Percentiles rank a stretch among this genome's conserved stretches.
Conservation (phyloP, 495 filamentous ascomycete genomes). For the Penicillium pulvis region DNA sequence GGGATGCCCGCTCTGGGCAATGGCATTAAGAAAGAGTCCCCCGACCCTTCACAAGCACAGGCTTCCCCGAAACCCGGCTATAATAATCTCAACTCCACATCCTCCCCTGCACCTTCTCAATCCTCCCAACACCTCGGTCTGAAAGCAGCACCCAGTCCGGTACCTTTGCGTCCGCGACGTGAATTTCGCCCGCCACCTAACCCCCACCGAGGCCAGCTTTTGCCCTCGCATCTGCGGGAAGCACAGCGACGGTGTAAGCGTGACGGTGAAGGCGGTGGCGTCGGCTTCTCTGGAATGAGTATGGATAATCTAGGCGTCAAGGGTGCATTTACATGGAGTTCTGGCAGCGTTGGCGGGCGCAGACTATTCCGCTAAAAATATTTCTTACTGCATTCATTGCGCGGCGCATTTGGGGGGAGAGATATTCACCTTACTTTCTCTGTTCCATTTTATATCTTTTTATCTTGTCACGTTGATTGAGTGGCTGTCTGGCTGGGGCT, state of each 20-base stretch:
- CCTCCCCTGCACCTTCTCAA: slow-evolving; percentile 15
- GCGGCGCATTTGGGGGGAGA: slow-evolving; percentile 7
- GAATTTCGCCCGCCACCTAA: slow-evolving; percentile 43
- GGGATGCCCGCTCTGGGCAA: slow-evolving; percentile 19
- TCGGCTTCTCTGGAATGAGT: slow-evolving; percentile 71
- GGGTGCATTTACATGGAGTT: slow-evolving; percentile 60
- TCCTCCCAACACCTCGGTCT: too few relatives aligned
- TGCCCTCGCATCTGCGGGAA: slow-evolving; percentile 82
- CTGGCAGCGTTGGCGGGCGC: slow-evolving; percentile 53
- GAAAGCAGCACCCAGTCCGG: slow-evolving; percentile 10
- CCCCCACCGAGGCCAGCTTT: slow-evolving; percentile 66
- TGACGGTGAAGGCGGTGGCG: slow-evolving; percentile 64
- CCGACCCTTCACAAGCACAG: slow-evolving; percentile 14
- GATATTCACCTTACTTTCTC: background rate
- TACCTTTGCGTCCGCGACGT: slow-evolving; percentile 19
- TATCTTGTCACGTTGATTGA: background rate
- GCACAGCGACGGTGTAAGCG: slow-evolving; percentile 73
- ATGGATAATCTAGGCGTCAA: slow-evolving; percentile 67
- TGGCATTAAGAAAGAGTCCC: slow-evolving; percentile 30
- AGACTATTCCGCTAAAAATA: slow-evolving; percentile 59
- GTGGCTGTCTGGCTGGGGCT: background rate
- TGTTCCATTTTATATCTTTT: slow-evolving; percentile 1
- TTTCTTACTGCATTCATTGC: slow-evolving; percentile 12
- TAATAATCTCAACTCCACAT: slow-evolving; percentile 15
- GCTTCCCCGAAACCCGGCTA: slow-evolving; percentile 3